Percentiles rank a stretch among this genome's conserved stretches.
phyloP scores from a whole-genome alignment of 2,329 filamentous ascomycete genomes.

The Calonectria leucothoes region DNA sequence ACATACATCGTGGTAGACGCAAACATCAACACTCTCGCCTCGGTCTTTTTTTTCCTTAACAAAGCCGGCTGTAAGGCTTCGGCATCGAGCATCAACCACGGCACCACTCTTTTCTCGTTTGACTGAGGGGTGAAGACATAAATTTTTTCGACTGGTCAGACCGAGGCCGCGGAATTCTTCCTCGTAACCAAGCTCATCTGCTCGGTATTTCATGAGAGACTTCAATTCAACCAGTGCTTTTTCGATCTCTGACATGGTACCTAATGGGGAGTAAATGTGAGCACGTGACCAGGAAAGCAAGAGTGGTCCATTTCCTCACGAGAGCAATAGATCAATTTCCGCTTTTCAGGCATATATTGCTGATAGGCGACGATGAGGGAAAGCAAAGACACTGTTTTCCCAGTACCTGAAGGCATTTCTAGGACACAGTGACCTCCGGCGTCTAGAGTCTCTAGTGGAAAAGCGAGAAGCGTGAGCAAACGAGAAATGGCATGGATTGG shows the following conservation, averaged over 20 bases:
- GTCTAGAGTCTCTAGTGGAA: constrained; percentile 78
- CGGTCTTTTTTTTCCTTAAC: constrained; percentile 97
- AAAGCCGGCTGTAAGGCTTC: constrained; percentile 95
- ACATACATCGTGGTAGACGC: constrained; percentile 90
- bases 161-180: constrained; percentile 96
- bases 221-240: constrained; percentile 94
- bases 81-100: constrained; percentile 94
- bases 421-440: constrained; percentile 94
- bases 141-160: constrained; percentile 94
- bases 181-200: constrained; percentile 86
- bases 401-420: constrained; percentile 99
- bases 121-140: constrained; percentile 95
- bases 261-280: constrained; percentile 46
- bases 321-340: constrained; percentile 98
- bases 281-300: neutral
- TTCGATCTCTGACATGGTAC: constrained; percentile 99
- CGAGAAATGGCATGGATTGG: neutral
- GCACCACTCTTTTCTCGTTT: constrained; percentile 96
- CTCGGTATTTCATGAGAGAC: constrained; percentile 92
- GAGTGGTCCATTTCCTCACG: constrained; percentile 58
- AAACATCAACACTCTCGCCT: constrained; percentile 93
- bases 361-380: constrained; percentile 98
- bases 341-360: constrained; percentile 89
- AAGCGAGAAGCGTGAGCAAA: constrained; percentile 8
- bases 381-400: constrained; percentile 94